Base-by-base conservation (phyloP, 345 rosid species). In the Aquilaria sinensis region DNA sequence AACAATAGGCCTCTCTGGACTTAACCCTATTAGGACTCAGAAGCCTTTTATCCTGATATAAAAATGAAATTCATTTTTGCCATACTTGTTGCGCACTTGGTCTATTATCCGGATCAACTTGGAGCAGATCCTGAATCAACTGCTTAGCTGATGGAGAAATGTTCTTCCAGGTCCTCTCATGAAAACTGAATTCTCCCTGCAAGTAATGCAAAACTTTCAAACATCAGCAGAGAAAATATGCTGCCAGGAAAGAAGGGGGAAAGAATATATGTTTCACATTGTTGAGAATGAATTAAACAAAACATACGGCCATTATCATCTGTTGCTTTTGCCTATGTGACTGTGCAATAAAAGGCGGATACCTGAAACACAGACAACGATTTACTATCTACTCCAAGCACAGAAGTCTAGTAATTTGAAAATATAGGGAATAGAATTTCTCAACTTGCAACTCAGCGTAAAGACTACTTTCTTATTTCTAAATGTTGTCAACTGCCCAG, bases 261-360 rank as follows among this genome's bases (percentile, higher is more conserved):
- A 30, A 2, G 2, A 48, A 12, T 1, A 30, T 13, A 11, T 9
- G 49, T 23, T 23, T 23, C 23, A 2, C 2, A 37, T 37, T 3
- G 43, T 37, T 9, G 7, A 37, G 43, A 55, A 2, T 43, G 8
- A 51, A 3, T 32, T 11, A 9, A 51, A 58, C 46, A 12, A 23
- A 10, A 72, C 82, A 49, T 74, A 83, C 88, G 41, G 77, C 78
- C 63, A 77, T 57, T 57, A 83, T 85, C 81, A 83, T 81, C 72
- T 83, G 82, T 11, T 81, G 85, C 75, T 83, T 85, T 65, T 85
- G 92, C 64, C 75, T 70, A 51, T 83, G 83, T 10, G 88, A 81
- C 54, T 77, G 88, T 11, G 88, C 82, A 63, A 79, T 63, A 72
- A 85, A 85, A 10, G 92, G 92, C 4, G 88, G 92, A 68, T 85